Base-by-base conservation (phyloP, 139 green algal species). In the Micromonas commoda region DNA sequence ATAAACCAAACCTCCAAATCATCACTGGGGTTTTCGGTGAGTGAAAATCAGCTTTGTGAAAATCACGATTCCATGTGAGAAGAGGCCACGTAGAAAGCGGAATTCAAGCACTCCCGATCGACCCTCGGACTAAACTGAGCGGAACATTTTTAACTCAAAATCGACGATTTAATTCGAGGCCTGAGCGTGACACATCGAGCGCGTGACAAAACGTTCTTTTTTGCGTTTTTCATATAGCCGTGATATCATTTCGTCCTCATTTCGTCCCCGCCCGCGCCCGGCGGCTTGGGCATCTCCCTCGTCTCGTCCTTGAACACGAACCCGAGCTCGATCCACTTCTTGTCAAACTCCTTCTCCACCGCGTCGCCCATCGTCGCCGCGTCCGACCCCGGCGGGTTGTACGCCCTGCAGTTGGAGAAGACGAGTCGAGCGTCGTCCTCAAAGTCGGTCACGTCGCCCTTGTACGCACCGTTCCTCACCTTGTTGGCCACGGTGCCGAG, bases 371-470 rank as follows among this genome's bases (percentile, higher is more conserved):
- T 57, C 9, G 45, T 23, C 9, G 9, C 9, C 45, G 45, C 45
- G 45, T 57, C 45, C 45, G 45, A 23, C 45, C 45, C 45, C 45
- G 45, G 45, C 9, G 45, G 16, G 76, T 92, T 92, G 67, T 90
- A 92, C n/a, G 61, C 34, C n/a, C 76, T 71, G 70, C 87, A 91
- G 82, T 92, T 92, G 31, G 71, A 6, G 71, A 82, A 92, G 0
- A 91, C 79, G 1, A 86, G 81, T 26, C 64, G 28, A 9, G 89
- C 80, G 63, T 89, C 88, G 1, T 54, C 26, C 5, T 85, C 71
- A 33, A 88, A 82, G 20, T 85, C 73, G 24, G 0, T 16, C 37
- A 65, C 53, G 2, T 69, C 20, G n/a, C n/a, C n/a, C 2, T 2
- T 0, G 64, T 81, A 61, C 24, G 4, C 38, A 20, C 53, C 52